Base-by-base conservation (phyloP, 352 stramenopile species). In the Phytophthora podocarpi region DNA sequence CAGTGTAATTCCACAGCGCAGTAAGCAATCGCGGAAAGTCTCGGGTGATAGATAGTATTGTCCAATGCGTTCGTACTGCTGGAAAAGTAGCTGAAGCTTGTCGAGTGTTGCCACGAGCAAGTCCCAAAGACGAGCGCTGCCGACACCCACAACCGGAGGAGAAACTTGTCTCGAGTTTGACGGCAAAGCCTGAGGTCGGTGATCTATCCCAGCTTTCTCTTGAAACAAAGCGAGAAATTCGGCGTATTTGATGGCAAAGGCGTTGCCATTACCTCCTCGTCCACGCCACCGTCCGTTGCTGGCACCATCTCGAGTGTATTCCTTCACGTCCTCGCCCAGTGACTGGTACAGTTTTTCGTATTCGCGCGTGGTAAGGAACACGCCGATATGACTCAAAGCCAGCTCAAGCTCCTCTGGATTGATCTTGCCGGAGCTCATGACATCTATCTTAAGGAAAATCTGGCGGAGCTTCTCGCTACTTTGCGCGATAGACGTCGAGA, bases 381-480 rank as follows among this genome's bases (percentile, higher is more conserved):
- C 74, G 26, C 82, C 84, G 16, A 90, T 82, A 56, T 93, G 82
- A 31, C 69, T 86, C 43, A 93, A 34, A 2, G 80, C 84, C 4
- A 91, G 64, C 59, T 89, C 78, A 47, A 91, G 84, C 36, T 93
- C 84, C 13, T 91, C 80, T 8, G 74, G 77, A 26, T 49, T 87
- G 28, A 93, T 67, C 39, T 72, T 80, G 0, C 76, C 84, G 0
- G 80, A 76, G 57, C 80, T 87, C 60, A 76, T 72, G 15, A 93
- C 81, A 47, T 93, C 84, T 76, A 93, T 91, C 28, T 89, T 90
- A 30, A 88, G 75, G 51, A 89, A 93, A 48, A 93, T 82, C 43
- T 89, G 80, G 23, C 70, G 69, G 20, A 91, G 72, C 21, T 93
- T 93, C 45, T 90, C 84, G 30, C 80, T 63, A 20, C 71, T 78